Percentiles rank a stretch among this genome's conserved stretches.
Conservation (phyloP, 331 rosid genomes). For the Dryas integrifolia region DNA sequence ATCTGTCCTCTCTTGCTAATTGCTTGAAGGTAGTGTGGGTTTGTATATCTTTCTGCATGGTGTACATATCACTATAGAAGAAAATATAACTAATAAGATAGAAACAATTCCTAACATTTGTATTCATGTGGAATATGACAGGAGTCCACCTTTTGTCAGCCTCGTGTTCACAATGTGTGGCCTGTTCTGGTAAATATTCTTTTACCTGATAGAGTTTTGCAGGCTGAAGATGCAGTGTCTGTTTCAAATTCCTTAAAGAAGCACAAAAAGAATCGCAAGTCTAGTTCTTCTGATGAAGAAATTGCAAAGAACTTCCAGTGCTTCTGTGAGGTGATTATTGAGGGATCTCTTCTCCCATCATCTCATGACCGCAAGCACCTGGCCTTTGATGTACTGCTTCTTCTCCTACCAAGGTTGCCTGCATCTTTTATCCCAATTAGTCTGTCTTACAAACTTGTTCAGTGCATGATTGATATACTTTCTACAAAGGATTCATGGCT, state of each 20-base stretch:
- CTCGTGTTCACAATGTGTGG: constrained; percentile 89
- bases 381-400: constrained; percentile 75
- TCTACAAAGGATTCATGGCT: constrained; percentile 85
- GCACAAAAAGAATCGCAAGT: constrained; percentile 74
- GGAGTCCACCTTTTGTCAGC: constrained; percentile 98
- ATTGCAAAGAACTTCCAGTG: constrained; percentile 51
- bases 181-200: constrained; percentile 67
- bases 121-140: constrained; percentile 38
- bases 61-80: background rate
- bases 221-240: constrained; percentile 54
- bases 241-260: constrained; percentile 75
- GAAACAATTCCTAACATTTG: constrained; percentile 14
- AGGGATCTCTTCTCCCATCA: constrained; percentile 82
- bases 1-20: constrained; percentile 61
- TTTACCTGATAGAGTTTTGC: constrained; percentile 62
- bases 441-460: constrained; percentile 80
- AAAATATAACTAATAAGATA: background rate
- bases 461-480: constrained; percentile 77
- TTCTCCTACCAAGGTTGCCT: constrained; percentile 69
- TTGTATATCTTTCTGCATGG: constrained; percentile 4
- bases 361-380: constrained; percentile 96
- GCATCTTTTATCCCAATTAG: constrained; percentile 62
- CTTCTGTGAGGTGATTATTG: constrained; percentile 75
- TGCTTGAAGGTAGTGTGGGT: constrained; percentile 67
- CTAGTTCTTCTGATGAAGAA: constrained; percentile 85